Evolutionary conservation across 176 grass and related monocot genomes (phyloP).

Genomic region (Elaeis guineensis): DNA sequence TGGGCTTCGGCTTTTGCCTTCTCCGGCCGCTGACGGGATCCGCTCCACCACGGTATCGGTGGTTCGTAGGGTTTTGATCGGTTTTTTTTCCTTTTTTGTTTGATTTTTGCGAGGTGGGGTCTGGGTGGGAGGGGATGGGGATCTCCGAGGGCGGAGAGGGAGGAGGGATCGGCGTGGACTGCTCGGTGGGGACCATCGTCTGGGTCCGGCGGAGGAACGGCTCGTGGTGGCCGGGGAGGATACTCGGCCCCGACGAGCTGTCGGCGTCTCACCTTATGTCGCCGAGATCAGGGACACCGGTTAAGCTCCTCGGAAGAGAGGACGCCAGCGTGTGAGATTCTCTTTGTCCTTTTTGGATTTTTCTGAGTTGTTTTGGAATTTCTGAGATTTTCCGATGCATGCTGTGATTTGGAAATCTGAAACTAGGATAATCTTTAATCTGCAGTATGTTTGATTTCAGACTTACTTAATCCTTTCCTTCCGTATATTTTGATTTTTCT

Average conservation of each 20-base stretch:
- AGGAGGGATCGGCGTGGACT: constrained; percentile 45
- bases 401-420: not conserved
- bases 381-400: not conserved
- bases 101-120: not conserved
- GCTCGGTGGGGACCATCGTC: constrained; percentile 84
- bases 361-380: not conserved
- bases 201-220: constrained; percentile 98
- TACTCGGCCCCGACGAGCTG: constrained; percentile 73
- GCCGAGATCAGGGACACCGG: constrained; percentile 89
- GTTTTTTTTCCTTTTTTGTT: too few relatives aligned
- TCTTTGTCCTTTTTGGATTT: constrained; percentile 14
- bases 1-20: not conserved
- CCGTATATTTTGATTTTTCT: too few relatives aligned
- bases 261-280: constrained; percentile 94
- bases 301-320: constrained; percentile 95
- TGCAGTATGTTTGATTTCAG: too few relatives aligned
- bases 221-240: constrained; percentile 97
- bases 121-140: constrained; percentile 28
- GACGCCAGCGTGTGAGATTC: constrained; percentile 93
- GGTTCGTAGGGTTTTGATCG: constrained; percentile 29
- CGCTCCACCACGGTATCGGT: not conserved
- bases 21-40: not conserved
- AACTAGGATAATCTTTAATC: too few relatives aligned
- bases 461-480: too few relatives aligned
- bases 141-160: constrained; percentile 48